These are phyloP conservation scores for Cladosporium sphaerospermum DNA, from an alignment of 2,329 filamentous ascomycete species.

Conservation along the genomic window DNA sequence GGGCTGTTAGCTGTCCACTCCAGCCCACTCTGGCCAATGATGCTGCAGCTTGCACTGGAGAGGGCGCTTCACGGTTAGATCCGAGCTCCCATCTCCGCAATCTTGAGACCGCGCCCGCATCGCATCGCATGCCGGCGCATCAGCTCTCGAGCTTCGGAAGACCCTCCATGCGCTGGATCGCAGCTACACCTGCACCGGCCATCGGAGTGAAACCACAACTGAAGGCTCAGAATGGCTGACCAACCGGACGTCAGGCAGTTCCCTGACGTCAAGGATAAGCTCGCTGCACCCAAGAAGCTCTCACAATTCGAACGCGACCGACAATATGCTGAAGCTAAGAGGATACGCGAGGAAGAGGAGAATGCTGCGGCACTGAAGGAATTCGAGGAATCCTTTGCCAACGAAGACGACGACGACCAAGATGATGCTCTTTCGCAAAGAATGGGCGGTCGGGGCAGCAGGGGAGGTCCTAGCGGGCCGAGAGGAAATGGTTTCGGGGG, in stretches of 20 bases:
- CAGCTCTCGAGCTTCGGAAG: no score
- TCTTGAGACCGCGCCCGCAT: no score
- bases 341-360: conserved; percentile 75
- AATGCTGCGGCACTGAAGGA: conserved; percentile 81
- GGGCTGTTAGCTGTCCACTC: not conserved
- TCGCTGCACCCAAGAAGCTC: conserved; percentile 69
- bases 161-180: no score
- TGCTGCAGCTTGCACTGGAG: no score
- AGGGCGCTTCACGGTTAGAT: no score
- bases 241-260: conserved; percentile 43
- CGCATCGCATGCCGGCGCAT: no score
- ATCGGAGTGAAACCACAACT: not conserved
- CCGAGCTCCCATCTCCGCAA: no score
- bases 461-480: conserved; percentile 34
- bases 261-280: conserved; percentile 68
- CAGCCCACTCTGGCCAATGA: no score
- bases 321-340: conserved; percentile 84
- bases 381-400: conserved; percentile 74
- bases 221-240: conserved; percentile 14
- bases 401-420: conserved; percentile 46
- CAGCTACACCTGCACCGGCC: no score
- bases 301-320: conserved; percentile 84
- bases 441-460: conserved; percentile 11
- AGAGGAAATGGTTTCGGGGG: conserved; percentile 28
- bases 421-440: conserved; percentile 12